A percentile compares a stretch with the other conserved stretches of the same genome.
phyloP scores from a whole-genome alignment of 129 eudicot species.

The Lonicera japonica region DNA sequence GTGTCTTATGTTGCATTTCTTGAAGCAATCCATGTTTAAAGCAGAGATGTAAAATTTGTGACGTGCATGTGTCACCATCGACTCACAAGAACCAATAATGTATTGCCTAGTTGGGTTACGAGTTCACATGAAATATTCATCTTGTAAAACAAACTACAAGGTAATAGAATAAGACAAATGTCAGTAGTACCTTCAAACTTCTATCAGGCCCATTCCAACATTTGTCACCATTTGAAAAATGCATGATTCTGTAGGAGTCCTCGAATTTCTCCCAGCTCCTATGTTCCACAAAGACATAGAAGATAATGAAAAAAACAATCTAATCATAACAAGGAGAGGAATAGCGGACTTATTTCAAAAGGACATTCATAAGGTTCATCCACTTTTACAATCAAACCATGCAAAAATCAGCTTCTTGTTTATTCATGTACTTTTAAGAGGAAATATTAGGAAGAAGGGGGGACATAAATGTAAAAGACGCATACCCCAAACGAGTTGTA shows the following conservation, averaged over 20 bases:
- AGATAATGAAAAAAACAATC: not conserved
- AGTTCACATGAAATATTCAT: no score
- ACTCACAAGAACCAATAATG: no score
- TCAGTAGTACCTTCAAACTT: slow-evolving; percentile 68
- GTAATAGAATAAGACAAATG: not conserved
- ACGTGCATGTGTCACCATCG: no score
- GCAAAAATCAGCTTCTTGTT: not conserved
- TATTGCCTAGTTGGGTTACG: no score
- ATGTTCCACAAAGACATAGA: slow-evolving; percentile 3
- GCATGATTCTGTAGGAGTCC: slow-evolving; percentile 79
- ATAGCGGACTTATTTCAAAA: no score
- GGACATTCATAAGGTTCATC: not conserved
- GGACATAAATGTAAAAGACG: not conserved
- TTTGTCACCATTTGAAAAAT: slow-evolving; percentile 74
- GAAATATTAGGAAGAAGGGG: not conserved
- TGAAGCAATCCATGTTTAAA: no score
- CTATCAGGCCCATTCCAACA: slow-evolving; percentile 99
- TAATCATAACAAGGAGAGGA: not conserved
- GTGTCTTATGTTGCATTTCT: no score
- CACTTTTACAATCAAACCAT: not conserved
- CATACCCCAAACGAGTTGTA: slow-evolving; percentile 88
- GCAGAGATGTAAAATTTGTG: no score
- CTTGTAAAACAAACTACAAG: no score
- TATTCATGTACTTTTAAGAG: not conserved
- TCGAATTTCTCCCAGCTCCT: slow-evolving; percentile 95